Evolutionary conservation across 352 stramenopile genomes (phyloP), one percentile per base, ranked within the genome.

Genomic region (Phytophthora constricta): DNA sequence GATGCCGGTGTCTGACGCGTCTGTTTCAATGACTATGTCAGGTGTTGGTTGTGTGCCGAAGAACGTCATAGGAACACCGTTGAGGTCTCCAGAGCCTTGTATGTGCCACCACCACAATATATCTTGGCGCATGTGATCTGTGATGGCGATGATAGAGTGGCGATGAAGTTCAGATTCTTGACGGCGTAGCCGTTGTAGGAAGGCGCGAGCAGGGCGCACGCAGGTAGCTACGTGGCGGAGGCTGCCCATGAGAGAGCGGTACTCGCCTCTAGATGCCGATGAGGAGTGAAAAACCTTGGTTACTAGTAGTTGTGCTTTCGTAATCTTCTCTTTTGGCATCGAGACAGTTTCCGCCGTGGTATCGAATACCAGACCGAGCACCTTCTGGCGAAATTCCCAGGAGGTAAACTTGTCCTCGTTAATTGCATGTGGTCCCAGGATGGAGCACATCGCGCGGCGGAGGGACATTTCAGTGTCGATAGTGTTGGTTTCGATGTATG

Each of bases 321-420:
- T 5, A 19, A 39, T 23, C 5, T 56, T 56, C 20, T 17, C 17
- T 41, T 7, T 9, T 8, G 49, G 25, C 49, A 56, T 56, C 7
- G 49, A 37, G 8, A 71, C 56, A 11, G 47, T 54, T 0, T 22
- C 17, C 0, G 16, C 5, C 3, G 9, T 34, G 5, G 63, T 65
- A 31, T 65, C 55, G 42, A 71, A 65, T 5, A 49, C 4, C 0
- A 71, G 33, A 4, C 63, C 55, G 3, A 71, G 41, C 1, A 61
- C 55, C 23, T 65, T 57, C 3, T 62, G 41, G 5, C 16, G 31
- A n/a, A 3, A 2, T 1, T 42, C 16, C 49, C 63, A 71, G 0
- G 28, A 48, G 2, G 56, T 45, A n/a, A 65, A 71, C n/a, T 65
- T 71, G 19, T 57, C 41, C 16, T 71, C 55, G 14, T 71, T 71